These are phyloP conservation scores for Cryptococcus sp. DNA, from an alignment of 1,284 basidiomycete genomes.

Conservation along the genomic window DNA sequence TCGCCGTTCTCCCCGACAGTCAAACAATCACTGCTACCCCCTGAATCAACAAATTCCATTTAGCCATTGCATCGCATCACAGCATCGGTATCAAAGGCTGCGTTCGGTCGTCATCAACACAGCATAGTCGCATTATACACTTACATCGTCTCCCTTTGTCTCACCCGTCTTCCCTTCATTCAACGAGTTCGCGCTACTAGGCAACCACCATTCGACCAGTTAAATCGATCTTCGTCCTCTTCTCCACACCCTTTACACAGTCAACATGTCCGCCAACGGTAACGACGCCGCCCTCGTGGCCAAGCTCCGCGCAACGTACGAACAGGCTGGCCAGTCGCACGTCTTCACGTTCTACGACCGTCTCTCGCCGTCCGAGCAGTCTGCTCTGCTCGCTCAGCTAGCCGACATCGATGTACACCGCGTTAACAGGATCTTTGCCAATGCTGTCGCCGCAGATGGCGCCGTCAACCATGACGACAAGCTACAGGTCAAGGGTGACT, in stretches of 20 bases:
- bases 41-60: background rate
- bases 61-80: conserved; percentile 4
- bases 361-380: conserved; percentile 68
- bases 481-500: conserved; percentile 58
- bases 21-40: background rate
- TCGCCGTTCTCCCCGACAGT: too few species aligned
- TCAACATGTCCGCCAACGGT: background rate
- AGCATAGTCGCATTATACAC: too few species aligned
- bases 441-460: conserved; percentile 71
- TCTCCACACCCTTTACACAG: too few species aligned
- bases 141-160: too few species aligned
- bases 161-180: too few species aligned
- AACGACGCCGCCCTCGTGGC: conserved; percentile 31
- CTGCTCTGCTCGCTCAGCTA: conserved; percentile 71
- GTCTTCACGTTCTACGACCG: conserved; percentile 83
- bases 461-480: conserved; percentile 58
- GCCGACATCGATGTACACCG: conserved; percentile 80
- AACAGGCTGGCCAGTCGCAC: conserved; percentile 81
- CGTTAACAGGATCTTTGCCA: conserved; percentile 84
- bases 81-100: background rate
- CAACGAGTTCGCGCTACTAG: too few species aligned
- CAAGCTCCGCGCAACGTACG: conserved; percentile 59
- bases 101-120: too few species aligned
- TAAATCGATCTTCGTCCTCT: too few species aligned
- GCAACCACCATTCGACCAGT: too few species aligned